Conservation (phyloP, 108 stramenopile genomes). For the Epipyxis sp. region DNA sequence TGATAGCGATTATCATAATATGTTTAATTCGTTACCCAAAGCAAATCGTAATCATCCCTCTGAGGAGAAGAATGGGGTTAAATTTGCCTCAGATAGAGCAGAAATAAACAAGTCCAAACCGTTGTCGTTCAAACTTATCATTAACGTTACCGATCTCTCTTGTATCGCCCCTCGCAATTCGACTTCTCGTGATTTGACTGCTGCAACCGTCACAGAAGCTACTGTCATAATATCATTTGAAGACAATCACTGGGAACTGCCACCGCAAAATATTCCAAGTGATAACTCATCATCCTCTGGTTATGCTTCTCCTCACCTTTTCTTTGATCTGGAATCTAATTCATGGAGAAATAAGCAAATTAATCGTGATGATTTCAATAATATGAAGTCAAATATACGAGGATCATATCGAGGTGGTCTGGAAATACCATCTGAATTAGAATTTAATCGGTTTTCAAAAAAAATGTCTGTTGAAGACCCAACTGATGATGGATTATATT, state of each 20-base stretch:
- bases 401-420: background rate
- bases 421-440: no score
- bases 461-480: no score
- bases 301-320: background rate
- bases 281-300: background rate
- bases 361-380: background rate
- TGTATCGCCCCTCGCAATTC: background rate
- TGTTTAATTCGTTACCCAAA: background rate
- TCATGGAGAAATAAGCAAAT: background rate
- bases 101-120: background rate
- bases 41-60: background rate
- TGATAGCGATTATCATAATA: background rate
- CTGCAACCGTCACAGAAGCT: background rate
- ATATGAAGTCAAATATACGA: background rate
- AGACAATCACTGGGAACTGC: background rate
- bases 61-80: background rate
- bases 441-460: no score
- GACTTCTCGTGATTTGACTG: background rate
- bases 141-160: background rate
- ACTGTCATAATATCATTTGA: background rate
- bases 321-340: background rate
- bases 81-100: background rate
- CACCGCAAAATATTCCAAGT: background rate
- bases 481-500: no score
- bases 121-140: background rate